These are phyloP conservation scores for Blepharisma undulans DNA, from an alignment of 169 alveolate species.

Conservation along the genomic window DNA sequence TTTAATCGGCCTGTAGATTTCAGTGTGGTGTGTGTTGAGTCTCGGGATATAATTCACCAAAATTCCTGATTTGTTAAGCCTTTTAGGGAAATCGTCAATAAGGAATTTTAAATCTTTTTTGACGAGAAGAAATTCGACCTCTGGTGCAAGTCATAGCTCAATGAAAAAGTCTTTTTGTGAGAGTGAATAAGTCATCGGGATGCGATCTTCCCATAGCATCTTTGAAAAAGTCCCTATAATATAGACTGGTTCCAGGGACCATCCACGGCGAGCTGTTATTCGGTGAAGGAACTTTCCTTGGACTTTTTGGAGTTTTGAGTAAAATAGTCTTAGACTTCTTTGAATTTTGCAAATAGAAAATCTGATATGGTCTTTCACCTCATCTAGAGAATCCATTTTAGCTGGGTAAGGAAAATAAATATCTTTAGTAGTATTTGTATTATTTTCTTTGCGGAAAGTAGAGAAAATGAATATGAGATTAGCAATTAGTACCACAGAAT, in stretches of 20 bases:
- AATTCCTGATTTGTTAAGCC: neutral
- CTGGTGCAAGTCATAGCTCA: constrained; percentile 14
- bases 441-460: neutral
- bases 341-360: neutral
- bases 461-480: neutral
- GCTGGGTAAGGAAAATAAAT: neutral
- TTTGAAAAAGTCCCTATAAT: neutral
- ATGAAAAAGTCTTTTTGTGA: neutral
- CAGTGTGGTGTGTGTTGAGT: neutral
- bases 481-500: neutral
- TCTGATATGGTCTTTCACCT: neutral
- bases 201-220: neutral
- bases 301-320: neutral
- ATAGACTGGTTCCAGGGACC: neutral
- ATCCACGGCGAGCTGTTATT: neutral
- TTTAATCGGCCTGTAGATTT: neutral
- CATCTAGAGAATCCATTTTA: neutral
- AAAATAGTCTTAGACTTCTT: neutral
- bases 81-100: neutral
- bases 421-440: neutral
- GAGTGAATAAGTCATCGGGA: constrained; percentile 2
- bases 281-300: neutral
- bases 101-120: neutral
- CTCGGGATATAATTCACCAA: neutral
- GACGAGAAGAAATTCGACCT: neutral